Evolutionary conservation across 176 grass and related monocot genomes (phyloP).

Genomic region (Triticum monococcum): DNA sequence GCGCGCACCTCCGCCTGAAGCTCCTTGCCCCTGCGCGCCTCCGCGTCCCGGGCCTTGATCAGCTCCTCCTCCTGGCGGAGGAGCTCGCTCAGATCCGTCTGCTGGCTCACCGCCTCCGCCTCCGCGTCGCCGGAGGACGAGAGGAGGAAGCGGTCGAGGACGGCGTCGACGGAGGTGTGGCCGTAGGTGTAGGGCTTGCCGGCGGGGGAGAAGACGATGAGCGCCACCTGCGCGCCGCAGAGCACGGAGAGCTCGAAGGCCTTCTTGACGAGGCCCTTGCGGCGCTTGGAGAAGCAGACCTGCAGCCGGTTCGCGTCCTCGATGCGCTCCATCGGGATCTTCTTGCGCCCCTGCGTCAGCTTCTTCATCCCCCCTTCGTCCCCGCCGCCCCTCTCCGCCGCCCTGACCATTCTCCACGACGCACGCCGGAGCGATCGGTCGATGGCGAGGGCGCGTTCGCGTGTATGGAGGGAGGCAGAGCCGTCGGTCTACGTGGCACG

Average conservation of each 20-base stretch:
- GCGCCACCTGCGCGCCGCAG: slow-evolving; percentile 48
- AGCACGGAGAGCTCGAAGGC: slow-evolving; percentile 56
- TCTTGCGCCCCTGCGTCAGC: slow-evolving; percentile 55
- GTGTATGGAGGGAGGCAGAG: background rate
- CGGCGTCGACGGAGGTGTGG: slow-evolving; percentile 42
- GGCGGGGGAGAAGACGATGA: slow-evolving; percentile 65
- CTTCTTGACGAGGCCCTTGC: slow-evolving; percentile 61
- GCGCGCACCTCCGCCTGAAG: slow-evolving; percentile 25
- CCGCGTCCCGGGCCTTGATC: background rate
- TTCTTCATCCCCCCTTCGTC: slow-evolving; percentile 18
- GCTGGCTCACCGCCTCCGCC: background rate
- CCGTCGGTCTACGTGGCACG: background rate
- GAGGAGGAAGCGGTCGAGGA: slow-evolving; percentile 28
- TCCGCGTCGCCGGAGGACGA: background rate
- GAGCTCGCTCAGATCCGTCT: background rate
- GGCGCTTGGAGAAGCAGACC: slow-evolving; percentile 75
- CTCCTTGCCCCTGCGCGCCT: slow-evolving; percentile 2
- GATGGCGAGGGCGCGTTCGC: background rate
- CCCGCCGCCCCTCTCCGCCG: background rate
- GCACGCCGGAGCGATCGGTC: background rate
- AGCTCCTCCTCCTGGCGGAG: background rate
- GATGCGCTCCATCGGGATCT: slow-evolving; percentile 70
- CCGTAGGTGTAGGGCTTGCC: slow-evolving; percentile 46
- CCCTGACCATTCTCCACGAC: background rate
- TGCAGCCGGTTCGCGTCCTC: slow-evolving; percentile 25